These are phyloP conservation scores for Coniferiporia sulphurascens DNA, from an alignment of 1,284 basidiomycete species.

Conservation along the genomic window DNA sequence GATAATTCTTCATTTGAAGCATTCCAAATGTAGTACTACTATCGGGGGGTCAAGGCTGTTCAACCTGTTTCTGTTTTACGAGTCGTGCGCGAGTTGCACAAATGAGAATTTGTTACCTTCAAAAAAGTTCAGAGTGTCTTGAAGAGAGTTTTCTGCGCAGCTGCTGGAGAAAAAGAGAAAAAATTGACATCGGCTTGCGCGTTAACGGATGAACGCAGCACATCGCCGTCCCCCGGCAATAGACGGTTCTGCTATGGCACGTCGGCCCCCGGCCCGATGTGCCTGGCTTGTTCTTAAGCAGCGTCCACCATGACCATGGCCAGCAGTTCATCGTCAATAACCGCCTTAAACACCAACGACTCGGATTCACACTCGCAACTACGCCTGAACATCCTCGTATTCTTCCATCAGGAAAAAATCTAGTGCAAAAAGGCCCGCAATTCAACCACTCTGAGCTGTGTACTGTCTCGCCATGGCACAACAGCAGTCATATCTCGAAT, in stretches of 20 bases:
- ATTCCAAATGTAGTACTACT: too few relatives aligned
- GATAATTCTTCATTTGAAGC: too few relatives aligned
- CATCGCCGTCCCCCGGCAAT: background rate
- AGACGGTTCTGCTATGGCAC: background rate
- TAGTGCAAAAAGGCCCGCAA: too few relatives aligned
- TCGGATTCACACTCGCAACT: background rate
- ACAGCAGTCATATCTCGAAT: constrained; percentile 12
- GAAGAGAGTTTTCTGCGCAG: too few relatives aligned
- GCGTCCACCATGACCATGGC: background rate
- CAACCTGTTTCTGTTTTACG: too few relatives aligned
- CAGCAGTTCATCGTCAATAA: background rate
- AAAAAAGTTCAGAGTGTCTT: too few relatives aligned
- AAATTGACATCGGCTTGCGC: background rate
- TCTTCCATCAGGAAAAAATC: too few relatives aligned
- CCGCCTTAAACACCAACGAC: background rate
- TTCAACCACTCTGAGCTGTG: background rate
- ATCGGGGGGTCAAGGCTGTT: too few relatives aligned
- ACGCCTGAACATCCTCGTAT: background rate
- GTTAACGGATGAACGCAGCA: too few relatives aligned
- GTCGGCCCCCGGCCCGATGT: background rate
- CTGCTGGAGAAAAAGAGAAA: background rate
- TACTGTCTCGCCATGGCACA: background rate
- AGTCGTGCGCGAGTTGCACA: too few relatives aligned
- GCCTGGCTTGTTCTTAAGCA: background rate
- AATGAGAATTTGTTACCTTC: too few relatives aligned